These are phyloP conservation scores for Coleophoma eucalyptorum DNA, from an alignment of 2,329 filamentous ascomycete species.

Conservation along the genomic window DNA sequence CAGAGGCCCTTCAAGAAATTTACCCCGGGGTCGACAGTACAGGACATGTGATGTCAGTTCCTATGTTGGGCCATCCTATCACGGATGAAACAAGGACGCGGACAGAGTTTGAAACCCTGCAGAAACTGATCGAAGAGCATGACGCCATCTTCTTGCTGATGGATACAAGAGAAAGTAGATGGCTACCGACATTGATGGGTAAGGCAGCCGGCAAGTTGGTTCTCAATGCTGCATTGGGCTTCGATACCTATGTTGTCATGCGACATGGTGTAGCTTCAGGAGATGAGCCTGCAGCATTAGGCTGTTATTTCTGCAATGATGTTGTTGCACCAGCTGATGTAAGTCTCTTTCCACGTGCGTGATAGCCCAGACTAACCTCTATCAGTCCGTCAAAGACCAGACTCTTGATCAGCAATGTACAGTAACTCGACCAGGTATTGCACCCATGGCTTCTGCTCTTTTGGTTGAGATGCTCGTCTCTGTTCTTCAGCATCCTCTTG, in stretches of 20 bases:
- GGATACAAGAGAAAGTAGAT: constrained; percentile 91
- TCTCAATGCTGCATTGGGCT: constrained; percentile 92
- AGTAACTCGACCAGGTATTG: constrained; percentile 88
- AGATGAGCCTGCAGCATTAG: constrained; percentile 63
- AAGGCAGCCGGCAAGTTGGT: constrained; percentile 93
- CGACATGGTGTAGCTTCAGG: constrained; percentile 71
- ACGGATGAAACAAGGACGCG: constrained; percentile 66
- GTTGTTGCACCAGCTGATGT: constrained; percentile 93
- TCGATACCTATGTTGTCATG: constrained; percentile 97
- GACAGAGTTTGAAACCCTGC: constrained; percentile 71
- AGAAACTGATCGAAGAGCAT: constrained; percentile 74
- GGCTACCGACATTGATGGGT: constrained; percentile 94
- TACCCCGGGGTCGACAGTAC: constrained; percentile 84
- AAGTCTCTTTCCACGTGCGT: constrained; percentile 35
- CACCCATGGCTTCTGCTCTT: constrained; percentile 85
- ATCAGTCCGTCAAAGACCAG: constrained; percentile 86
- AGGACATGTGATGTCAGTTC: constrained; percentile 80
- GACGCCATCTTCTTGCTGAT: constrained; percentile 95
- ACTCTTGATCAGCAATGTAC: constrained; percentile 98
- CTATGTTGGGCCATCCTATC: constrained; percentile 93
- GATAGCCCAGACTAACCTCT: constrained; percentile 5
- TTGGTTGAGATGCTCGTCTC: constrained; percentile 88
- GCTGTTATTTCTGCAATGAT: constrained; percentile 98
- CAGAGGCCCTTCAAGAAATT: constrained; percentile 76
- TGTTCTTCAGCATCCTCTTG: constrained; percentile 79